Evolutionary conservation across 2,329 filamentous ascomycete genomes (phyloP).

Genomic region (Exophiala sp.): DNA sequence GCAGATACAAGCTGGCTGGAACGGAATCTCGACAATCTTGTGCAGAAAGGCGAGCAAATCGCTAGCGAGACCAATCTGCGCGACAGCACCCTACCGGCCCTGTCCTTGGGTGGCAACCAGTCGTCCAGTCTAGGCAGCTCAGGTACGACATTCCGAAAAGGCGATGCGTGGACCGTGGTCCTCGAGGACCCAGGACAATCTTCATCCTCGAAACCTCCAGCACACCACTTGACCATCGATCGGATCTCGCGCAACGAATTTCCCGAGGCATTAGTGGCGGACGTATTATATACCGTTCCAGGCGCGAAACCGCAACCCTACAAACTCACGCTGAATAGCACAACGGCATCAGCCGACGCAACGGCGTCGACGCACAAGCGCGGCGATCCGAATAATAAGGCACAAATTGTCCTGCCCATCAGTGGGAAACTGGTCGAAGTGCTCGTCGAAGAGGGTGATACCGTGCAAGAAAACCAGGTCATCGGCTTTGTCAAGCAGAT

Average conservation of each 20-base stretch:
- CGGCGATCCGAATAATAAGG: conserved; percentile 48
- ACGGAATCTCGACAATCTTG: conserved; percentile 41
- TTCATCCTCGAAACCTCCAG: conserved; percentile 28
- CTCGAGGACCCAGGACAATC: conserved; percentile 38
- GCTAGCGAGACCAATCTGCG: conserved; percentile 10
- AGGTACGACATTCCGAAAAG: conserved; percentile 53
- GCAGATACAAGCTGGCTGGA: conserved; percentile 60
- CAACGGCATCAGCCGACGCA: conserved; percentile 40
- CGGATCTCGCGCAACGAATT: conserved; percentile 60
- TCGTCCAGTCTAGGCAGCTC: conserved; percentile 25
- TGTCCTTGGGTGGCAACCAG: conserved; percentile 4
- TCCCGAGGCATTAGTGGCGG: conserved; percentile 52
- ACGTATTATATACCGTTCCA: conserved; percentile 48
- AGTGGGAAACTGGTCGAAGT: conserved; percentile 60
- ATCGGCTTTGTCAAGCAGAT: conserved; percentile 62
- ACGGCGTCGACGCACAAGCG: conserved; percentile 44
- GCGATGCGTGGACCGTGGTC: conserved; percentile 56
- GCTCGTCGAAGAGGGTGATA: conserved; percentile 52
- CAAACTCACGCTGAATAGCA: conserved; percentile 45
- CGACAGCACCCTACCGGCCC: conserved; percentile 1
- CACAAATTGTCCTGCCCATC: conserved; percentile 56
- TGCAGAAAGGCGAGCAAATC: conserved; percentile 34
- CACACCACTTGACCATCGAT: conserved; percentile 53
- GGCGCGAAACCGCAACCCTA: conserved; percentile 37
- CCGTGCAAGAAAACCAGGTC: conserved; percentile 49